Conservation (phyloP, 768 basidiomycete species). For the Leccinum subtestaceum region DNA sequence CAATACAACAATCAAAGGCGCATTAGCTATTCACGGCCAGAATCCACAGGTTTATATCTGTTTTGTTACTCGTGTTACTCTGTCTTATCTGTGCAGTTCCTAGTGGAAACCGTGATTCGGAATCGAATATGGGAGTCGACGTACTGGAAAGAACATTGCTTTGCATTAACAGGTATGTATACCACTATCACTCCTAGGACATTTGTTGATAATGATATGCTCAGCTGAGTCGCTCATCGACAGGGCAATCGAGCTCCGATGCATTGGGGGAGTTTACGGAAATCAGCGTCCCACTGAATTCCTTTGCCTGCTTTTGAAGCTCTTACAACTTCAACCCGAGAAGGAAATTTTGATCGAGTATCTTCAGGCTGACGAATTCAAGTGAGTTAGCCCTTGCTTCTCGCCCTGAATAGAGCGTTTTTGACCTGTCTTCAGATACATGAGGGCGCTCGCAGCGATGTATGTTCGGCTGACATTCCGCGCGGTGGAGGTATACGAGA, state of each 20-base stretch:
- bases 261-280: slow-evolving; percentile 91
- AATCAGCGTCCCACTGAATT: slow-evolving; percentile 96
- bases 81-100: slow-evolving; percentile 51
- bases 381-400: slow-evolving; percentile 52
- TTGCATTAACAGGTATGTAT: slow-evolving; percentile 82
- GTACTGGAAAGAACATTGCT: slow-evolving; percentile 99
- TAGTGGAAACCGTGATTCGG: slow-evolving; percentile 96
- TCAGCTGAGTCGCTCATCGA: slow-evolving; percentile 92
- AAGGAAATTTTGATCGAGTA: slow-evolving; percentile 97
- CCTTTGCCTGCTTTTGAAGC: slow-evolving; percentile 86
- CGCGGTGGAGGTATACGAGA: slow-evolving; percentile 86
- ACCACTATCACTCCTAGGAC: background rate
- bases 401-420: background rate
- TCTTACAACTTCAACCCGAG: slow-evolving; percentile 96
- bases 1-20: slow-evolving; percentile 87
- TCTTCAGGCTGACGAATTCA: slow-evolving; percentile 95
- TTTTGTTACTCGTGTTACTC: background rate
- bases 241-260: slow-evolving; percentile 78
- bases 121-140: slow-evolving; percentile 92
- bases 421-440: slow-evolving; percentile 56
- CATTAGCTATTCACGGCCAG: slow-evolving; percentile 89
- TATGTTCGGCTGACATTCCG: slow-evolving; percentile 95
- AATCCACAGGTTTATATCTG: slow-evolving; percentile 81
- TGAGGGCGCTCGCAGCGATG: slow-evolving; percentile 88
- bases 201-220: background rate